Evolutionary conservation across 75 land plant species (phyloP).

Genomic region (Pseudotsuga menziesii): DNA sequence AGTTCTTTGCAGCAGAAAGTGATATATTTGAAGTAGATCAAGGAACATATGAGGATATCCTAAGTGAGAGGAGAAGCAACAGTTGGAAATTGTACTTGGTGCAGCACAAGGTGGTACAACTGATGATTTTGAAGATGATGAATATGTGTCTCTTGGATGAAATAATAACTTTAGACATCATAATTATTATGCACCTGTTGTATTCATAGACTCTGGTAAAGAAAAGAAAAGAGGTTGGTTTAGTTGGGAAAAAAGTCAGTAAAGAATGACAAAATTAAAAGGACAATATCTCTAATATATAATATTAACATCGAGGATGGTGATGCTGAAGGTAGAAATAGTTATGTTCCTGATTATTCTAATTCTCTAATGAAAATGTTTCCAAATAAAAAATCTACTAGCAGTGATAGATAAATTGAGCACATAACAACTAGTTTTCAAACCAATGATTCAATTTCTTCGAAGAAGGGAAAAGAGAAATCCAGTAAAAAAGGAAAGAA

Average conservation of each 20-base stretch:
- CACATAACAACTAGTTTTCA: neutral
- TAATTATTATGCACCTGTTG: neutral
- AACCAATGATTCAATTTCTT: slow-evolving; percentile 25
- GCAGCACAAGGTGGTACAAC: slow-evolving; percentile 18
- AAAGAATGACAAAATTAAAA: slow-evolving; percentile 54
- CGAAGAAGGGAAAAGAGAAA: slow-evolving; percentile 57
- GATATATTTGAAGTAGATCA: slow-evolving; percentile 14
- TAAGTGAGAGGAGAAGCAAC: slow-evolving; percentile 18
- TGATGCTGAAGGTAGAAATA: slow-evolving; percentile 10
- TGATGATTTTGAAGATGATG: slow-evolving; percentile 27
- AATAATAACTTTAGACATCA: neutral
- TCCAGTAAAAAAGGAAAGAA: slow-evolving; percentile 14
- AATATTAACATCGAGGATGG: slow-evolving; percentile 46
- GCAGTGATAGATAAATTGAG: slow-evolving; percentile 18
- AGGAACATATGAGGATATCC: slow-evolving; percentile 15
- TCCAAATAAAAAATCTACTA: slow-evolving; percentile 31
- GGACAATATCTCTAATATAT: slow-evolving; percentile 37
- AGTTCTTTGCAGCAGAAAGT: slow-evolving; percentile 22
- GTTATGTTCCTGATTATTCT: no score
- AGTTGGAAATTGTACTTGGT: slow-evolving; percentile 12
- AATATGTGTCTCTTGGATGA: slow-evolving; percentile 3
- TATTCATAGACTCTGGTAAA: slow-evolving; percentile 21
- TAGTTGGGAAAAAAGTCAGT: slow-evolving; percentile 40
- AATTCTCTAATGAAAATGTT: slow-evolving; percentile 34
- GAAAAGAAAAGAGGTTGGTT: slow-evolving; percentile 24